phyloP scores from a whole-genome alignment of 2,329 filamentous ascomycete species.

The Fusarium paranaense region DNA sequence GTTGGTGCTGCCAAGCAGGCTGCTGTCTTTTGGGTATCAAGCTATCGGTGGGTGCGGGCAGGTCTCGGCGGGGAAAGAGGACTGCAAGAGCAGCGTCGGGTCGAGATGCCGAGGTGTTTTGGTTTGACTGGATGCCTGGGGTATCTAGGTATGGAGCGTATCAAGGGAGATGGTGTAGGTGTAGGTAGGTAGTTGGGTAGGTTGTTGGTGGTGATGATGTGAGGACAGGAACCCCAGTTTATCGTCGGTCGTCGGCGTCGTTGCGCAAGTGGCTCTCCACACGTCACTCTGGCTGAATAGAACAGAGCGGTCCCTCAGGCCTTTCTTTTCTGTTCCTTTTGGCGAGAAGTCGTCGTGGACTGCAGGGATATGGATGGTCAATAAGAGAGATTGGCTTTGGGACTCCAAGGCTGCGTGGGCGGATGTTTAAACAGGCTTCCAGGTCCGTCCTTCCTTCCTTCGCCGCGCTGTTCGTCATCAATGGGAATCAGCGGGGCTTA shows the following conservation, averaged over 20 bases:
- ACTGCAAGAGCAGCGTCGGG: background rate
- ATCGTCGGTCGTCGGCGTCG: slow-evolving; percentile 17
- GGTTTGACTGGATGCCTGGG: slow-evolving; percentile 17
- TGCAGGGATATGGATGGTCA: background rate
- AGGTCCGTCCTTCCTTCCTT: background rate
- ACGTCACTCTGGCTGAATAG: slow-evolving; percentile 28
- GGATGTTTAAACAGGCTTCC: slow-evolving; percentile 26
- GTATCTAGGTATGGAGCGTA: slow-evolving; percentile 22
- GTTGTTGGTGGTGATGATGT: slow-evolving; percentile 9
- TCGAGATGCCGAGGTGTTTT: background rate
- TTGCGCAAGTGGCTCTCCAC: slow-evolving; percentile 28
- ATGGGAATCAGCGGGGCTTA: slow-evolving; percentile 35
- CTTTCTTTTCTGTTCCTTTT: background rate
- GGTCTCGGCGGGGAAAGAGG: background rate
- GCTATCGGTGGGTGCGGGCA: slow-evolving; percentile 6
- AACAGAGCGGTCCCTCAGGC: background rate
- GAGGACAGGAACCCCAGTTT: slow-evolving; percentile 34
- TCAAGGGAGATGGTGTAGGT: background rate
- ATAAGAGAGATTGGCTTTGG: background rate
- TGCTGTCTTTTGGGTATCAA: slow-evolving; percentile 18
- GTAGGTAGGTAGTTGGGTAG: slow-evolving; percentile 1
- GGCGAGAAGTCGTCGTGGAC: slow-evolving; percentile 11
- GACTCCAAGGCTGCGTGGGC: background rate
- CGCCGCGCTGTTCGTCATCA: slow-evolving; percentile 37
- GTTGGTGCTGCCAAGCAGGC: slow-evolving; percentile 35